These are phyloP conservation scores for Penicillium simplicissimum DNA, from an alignment of 495 filamentous ascomycete species.

Conservation along the genomic window DNA sequence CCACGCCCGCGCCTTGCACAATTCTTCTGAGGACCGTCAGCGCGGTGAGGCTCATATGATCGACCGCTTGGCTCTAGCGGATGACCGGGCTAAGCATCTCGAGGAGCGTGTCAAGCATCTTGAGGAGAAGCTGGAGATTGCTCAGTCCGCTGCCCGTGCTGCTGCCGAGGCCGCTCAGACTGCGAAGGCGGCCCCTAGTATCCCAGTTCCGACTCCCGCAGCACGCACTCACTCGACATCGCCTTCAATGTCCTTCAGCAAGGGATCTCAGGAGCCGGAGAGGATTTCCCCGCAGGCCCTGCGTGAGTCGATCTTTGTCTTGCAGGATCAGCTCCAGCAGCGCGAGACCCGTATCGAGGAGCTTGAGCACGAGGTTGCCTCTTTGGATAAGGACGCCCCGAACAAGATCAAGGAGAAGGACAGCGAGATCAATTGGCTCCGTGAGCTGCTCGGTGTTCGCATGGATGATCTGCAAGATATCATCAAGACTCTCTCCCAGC, in stretches of 20 bases:
- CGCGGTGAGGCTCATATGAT: slow-evolving; percentile 65
- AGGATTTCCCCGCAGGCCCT: slow-evolving; percentile 92
- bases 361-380: slow-evolving; percentile 69
- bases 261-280: slow-evolving; percentile 63
- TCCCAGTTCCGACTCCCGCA: slow-evolving; percentile 21
- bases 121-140: slow-evolving; percentile 86
- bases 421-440: slow-evolving; percentile 92
- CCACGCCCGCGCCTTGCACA: slow-evolving; percentile 71
- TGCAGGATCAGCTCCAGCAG: slow-evolving; percentile 94
- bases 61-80: slow-evolving; percentile 72
- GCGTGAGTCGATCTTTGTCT: slow-evolving; percentile 90
- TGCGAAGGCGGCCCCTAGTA: slow-evolving; percentile 48
- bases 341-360: slow-evolving; percentile 86
- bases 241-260: slow-evolving; percentile 44
- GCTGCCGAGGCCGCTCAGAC: slow-evolving; percentile 81
- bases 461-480: slow-evolving; percentile 92
- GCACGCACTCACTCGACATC: slow-evolving; percentile 39
- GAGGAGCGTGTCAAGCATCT: slow-evolving; percentile 79
- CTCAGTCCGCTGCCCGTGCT: slow-evolving; percentile 84
- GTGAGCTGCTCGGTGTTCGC: slow-evolving; percentile 87
- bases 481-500: slow-evolving; percentile 72
- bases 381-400: slow-evolving; percentile 70
- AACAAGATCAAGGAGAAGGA: slow-evolving; percentile 83
- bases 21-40: slow-evolving; percentile 70
- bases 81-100: slow-evolving; percentile 76